phyloP scores from a whole-genome alignment of 768 basidiomycete genomes.

The Lentinula detonsa region DNA sequence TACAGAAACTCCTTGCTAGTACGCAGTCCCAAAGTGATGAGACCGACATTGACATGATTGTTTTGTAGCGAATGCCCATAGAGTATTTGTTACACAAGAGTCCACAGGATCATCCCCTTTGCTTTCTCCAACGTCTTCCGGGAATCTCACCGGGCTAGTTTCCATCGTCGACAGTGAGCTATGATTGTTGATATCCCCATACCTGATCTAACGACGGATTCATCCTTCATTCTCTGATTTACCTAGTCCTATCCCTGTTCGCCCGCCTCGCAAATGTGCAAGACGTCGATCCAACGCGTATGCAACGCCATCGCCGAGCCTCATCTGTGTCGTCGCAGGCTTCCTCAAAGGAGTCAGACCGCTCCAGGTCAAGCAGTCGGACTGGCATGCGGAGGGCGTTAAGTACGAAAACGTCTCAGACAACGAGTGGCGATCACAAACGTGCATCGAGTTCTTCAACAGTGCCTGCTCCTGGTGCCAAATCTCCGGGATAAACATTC shows the following conservation, averaged over 20 bases:
- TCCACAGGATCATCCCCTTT: slow-evolving; percentile 43
- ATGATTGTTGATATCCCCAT: neutral
- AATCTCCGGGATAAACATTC: neutral
- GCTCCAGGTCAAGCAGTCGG: slow-evolving; percentile 37
- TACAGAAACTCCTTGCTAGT: slow-evolving; percentile 83
- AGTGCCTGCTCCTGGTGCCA: neutral
- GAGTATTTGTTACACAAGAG: slow-evolving; percentile 73
- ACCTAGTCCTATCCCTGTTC: slow-evolving; percentile 69
- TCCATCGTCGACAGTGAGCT: slow-evolving; percentile 75
- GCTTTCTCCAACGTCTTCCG: slow-evolving; percentile 31
- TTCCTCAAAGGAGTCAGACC: slow-evolving; percentile 19
- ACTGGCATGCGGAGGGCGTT: slow-evolving; percentile 22
- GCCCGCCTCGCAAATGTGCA: slow-evolving; percentile 69
- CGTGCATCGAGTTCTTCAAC: neutral
- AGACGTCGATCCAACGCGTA: slow-evolving; percentile 70
- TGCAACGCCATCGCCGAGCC: slow-evolving; percentile 75
- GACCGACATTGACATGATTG: neutral
- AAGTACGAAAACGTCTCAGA: neutral
- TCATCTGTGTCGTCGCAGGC: slow-evolving; percentile 65
- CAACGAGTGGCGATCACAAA: neutral
- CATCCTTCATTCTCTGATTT: neutral
- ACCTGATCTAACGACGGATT: neutral
- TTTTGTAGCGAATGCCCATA: slow-evolving; percentile 63
- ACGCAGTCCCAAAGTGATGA: slow-evolving; percentile 20
- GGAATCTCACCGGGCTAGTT: slow-evolving; percentile 66